phyloP scores from a whole-genome alignment of 2,329 filamentous ascomycete genomes.

The Berkeleyomyces rouxiae region DNA sequence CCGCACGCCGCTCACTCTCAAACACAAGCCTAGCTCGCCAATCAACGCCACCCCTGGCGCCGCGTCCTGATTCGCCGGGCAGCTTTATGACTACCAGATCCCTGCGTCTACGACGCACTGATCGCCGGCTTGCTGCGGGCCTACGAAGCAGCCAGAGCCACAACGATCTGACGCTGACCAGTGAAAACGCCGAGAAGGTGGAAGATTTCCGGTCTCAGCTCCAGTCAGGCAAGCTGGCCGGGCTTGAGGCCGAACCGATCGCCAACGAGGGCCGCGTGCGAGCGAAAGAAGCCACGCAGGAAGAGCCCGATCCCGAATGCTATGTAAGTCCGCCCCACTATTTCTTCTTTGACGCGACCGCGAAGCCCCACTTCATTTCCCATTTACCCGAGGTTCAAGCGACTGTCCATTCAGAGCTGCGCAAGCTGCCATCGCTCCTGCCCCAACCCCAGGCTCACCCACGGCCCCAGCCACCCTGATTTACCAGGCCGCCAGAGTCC shows the following conservation, averaged over 20 bases:
- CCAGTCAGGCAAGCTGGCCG: background rate
- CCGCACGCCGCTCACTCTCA: slow-evolving; percentile 30
- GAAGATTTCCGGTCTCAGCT: background rate
- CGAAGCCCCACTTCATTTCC: background rate
- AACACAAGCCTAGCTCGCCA: slow-evolving; percentile 37
- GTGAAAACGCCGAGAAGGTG: background rate
- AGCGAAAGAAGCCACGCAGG: slow-evolving; percentile 36
- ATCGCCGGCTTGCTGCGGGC: slow-evolving; percentile 57
- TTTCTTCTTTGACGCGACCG: background rate
- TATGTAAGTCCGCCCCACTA: slow-evolving; percentile 8
- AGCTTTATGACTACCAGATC: slow-evolving; percentile 36
- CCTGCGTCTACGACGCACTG: slow-evolving; percentile 54
- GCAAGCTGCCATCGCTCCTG: background rate
- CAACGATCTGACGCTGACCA: background rate
- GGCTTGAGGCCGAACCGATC: background rate
- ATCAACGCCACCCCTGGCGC: slow-evolving; percentile 36
- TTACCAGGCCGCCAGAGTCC: background rate
- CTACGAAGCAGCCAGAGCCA: slow-evolving; percentile 28
- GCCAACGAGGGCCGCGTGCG: slow-evolving; percentile 78
- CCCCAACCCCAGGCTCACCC: background rate
- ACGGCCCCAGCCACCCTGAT: slow-evolving; percentile 7
- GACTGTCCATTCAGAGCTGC: background rate
- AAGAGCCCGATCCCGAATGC: background rate
- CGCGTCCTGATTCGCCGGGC: slow-evolving; percentile 47
- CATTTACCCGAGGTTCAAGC: background rate